These are phyloP conservation scores for Bimuria novae-zelandiae DNA, from an alignment of 2,329 filamentous ascomycete species.

Conservation along the genomic window DNA sequence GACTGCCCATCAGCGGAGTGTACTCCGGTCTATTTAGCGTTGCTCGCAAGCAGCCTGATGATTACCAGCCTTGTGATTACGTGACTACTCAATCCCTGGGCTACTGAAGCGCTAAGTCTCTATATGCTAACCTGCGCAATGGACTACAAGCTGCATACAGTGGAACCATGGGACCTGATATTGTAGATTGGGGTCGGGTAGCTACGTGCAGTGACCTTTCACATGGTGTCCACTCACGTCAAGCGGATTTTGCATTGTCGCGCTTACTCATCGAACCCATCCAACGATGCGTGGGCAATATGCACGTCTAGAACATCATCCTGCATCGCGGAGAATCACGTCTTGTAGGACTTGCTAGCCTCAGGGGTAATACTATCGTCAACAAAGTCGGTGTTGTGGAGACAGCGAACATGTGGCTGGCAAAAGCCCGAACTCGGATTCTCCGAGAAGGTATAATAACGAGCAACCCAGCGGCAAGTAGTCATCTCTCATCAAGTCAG, in stretches of 20 bases:
- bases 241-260: neutral
- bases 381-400: neutral
- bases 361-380: neutral
- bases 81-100: neutral
- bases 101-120: neutral
- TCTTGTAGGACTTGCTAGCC: neutral
- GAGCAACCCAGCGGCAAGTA: neutral
- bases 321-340: neutral
- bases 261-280: neutral
- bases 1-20: neutral
- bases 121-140: neutral
- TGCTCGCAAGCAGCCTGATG: neutral
- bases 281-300: neutral
- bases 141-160: neutral
- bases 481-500: neutral
- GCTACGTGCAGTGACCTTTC: neutral
- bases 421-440: neutral
- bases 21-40: neutral
- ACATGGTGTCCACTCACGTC: constrained; percentile 1
- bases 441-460: neutral
- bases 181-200: neutral
- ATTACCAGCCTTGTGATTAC: neutral
- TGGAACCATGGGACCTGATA: neutral
- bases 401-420: neutral
- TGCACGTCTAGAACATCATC: neutral